A percentile compares a stretch with the other conserved stretches of the same genome.
phyloP scores from a whole-genome alignment of 129 eudicot species.

The Arctium minus region DNA sequence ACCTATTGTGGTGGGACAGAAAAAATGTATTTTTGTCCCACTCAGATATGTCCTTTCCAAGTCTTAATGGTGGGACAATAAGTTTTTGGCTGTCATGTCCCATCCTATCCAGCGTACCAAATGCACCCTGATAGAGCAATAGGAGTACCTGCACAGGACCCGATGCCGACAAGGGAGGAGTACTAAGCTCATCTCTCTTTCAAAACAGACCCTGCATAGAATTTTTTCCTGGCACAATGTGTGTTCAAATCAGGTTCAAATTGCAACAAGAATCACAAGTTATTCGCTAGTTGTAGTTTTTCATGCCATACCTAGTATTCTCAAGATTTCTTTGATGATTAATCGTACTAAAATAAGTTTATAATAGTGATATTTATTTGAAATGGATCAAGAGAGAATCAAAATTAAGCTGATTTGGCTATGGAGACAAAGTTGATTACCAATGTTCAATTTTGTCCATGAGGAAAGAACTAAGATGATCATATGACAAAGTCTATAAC shows the following conservation, averaged over 20 bases:
- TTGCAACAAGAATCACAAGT: conserved; percentile 6
- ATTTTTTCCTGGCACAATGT: conserved; percentile 68
- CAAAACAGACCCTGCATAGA: conserved; percentile 90
- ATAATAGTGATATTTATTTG: neutral
- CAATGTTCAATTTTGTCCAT: too few relatives aligned
- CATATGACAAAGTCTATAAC: too few relatives aligned
- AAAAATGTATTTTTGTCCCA: neutral
- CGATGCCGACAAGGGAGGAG: conserved; percentile 86
- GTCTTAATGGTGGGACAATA: neutral
- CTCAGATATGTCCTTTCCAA: neutral
- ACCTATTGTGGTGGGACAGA: neutral
- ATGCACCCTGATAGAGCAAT: neutral
- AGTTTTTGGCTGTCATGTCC: neutral
- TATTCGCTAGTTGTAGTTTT: neutral
- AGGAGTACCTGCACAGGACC: conserved; percentile 71
- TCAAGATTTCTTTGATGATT: neutral
- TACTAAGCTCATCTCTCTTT: conserved; percentile 73
- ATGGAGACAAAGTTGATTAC: too few relatives aligned
- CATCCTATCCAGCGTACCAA: neutral
- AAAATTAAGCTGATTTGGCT: too few relatives aligned
- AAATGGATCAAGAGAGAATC: neutral
- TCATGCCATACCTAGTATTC: neutral
- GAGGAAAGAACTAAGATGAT: too few relatives aligned
- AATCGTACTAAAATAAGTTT: neutral
- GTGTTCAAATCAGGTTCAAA: conserved; percentile 5